phyloP scores from a whole-genome alignment of 148 eudicot genomes.

The Suaeda aralocaspica region DNA sequence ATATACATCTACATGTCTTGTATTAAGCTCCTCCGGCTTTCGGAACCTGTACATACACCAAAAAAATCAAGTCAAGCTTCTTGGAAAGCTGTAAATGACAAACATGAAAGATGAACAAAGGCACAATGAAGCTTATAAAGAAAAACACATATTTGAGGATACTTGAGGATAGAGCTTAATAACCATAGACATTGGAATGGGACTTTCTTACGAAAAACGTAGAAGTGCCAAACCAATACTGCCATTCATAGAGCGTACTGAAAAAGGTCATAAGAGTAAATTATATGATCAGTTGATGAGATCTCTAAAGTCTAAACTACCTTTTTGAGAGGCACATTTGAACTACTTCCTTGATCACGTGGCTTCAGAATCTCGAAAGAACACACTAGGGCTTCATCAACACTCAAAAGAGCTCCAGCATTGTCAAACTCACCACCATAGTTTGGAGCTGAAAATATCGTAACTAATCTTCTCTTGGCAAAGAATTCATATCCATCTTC shows the following conservation, averaged over 20 bases:
- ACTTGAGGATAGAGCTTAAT: not conserved
- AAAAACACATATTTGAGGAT: not conserved
- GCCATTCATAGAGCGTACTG: too few species aligned
- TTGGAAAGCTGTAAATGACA: too few species aligned
- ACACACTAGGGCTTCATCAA: slow-evolving; percentile 64
- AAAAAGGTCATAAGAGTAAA: not conserved
- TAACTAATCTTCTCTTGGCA: slow-evolving; percentile 77
- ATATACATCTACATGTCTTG: slow-evolving; percentile 7
- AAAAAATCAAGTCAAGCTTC: not conserved
- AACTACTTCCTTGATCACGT: slow-evolving; percentile 45
- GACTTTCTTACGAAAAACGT: too few species aligned
- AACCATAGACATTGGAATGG: too few species aligned
- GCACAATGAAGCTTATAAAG: not conserved
- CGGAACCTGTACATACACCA: slow-evolving; percentile 46
- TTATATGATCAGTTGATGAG: not conserved
- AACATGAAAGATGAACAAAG: too few species aligned
- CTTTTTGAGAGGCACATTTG: slow-evolving; percentile 69
- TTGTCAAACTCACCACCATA: slow-evolving; percentile 96
- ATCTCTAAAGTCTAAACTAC: slow-evolving; percentile 28
- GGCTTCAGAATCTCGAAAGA: slow-evolving; percentile 85
- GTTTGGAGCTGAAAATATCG: slow-evolving; percentile 92
- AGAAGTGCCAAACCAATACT: too few species aligned
- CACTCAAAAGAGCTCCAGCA: slow-evolving; percentile 86
- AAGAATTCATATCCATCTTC: slow-evolving; percentile 97
- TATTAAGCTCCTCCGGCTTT: slow-evolving; percentile 40